Conservation (phyloP, 1,284 basidiomycete genomes). For the Cutaneotrichosporon sp. region DNA sequence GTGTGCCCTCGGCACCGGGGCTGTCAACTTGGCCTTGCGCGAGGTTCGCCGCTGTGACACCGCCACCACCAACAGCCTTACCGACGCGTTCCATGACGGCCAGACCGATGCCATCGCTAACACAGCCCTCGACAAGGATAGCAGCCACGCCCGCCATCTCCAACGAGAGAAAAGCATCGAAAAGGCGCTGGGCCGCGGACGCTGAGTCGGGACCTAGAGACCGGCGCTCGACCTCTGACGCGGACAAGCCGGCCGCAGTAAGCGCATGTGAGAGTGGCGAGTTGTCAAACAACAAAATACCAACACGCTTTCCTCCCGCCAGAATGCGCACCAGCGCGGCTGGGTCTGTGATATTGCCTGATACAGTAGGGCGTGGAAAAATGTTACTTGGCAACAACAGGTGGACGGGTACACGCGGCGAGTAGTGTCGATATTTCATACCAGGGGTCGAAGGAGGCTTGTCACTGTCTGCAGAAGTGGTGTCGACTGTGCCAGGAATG, state of each 20-base stretch:
- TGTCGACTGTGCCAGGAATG: no score
- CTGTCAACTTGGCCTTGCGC: conserved; percentile 22
- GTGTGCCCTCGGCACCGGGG: conserved; percentile 9
- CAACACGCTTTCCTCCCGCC: conserved; percentile 33
- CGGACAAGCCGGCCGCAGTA: background rate
- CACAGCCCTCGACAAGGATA: conserved; percentile 82
- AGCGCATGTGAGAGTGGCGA: conserved; percentile 47
- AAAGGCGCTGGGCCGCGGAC: conserved; percentile 72
- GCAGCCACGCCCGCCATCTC: conserved; percentile 63
- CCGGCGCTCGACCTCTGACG: conserved; percentile 30
- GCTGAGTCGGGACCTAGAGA: conserved; percentile 66
- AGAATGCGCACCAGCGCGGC: conserved; percentile 6
- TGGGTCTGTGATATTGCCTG: conserved; percentile 12
- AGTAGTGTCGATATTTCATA: conserved; percentile 99
- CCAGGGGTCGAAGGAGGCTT: conserved; percentile 81
- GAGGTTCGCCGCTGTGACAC: conserved; percentile 25
- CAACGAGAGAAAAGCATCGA: conserved; percentile 78
- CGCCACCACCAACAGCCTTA: conserved; percentile 72
- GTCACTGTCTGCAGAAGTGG: background rate
- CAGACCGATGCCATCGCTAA: conserved; percentile 75
- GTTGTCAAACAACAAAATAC: conserved; percentile 64
- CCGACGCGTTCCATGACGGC: conserved; percentile 97
- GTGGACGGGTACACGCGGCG: conserved; percentile 76
- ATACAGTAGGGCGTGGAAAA: conserved; percentile 49
- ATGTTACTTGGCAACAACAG: conserved; percentile 57